These are phyloP conservation scores for Suillus occidentalis DNA, from an alignment of 768 basidiomycete genomes.

Conservation along the genomic window DNA sequence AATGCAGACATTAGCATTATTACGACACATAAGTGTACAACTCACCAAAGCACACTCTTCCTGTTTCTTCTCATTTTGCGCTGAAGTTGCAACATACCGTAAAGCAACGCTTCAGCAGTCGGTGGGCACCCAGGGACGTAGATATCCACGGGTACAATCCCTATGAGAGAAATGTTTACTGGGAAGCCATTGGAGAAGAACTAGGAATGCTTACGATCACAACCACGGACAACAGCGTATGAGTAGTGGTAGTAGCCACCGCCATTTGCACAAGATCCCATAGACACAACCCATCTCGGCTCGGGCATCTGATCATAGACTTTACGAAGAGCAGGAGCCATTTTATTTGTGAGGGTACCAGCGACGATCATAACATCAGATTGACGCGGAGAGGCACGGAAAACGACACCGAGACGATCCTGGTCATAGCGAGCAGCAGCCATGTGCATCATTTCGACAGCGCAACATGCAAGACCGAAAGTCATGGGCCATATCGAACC, in stretches of 20 bases:
- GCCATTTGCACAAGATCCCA: constrained; percentile 99
- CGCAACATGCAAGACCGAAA: constrained; percentile 97
- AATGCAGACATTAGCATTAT: not conserved
- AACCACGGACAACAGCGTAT: constrained; percentile 97
- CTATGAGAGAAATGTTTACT: constrained; percentile 35
- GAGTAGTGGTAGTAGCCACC: constrained; percentile 98
- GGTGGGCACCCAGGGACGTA: constrained; percentile 96
- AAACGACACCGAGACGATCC: constrained; percentile 94
- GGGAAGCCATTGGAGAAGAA: not conserved
- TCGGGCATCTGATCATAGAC: constrained; percentile 99
- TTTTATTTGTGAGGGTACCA: constrained; percentile 98
- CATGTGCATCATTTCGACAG: constrained; percentile 99
- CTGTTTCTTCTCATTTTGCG: constrained; percentile 92
- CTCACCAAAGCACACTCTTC: constrained; percentile 84
- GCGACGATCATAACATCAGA: constrained; percentile 99
- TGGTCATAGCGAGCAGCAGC: constrained; percentile 98
- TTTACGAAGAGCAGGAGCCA: constrained; percentile 97
- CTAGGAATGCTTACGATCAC: constrained; percentile 72
- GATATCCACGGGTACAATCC: constrained; percentile 97
- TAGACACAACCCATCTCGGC: constrained; percentile 99
- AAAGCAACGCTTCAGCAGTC: constrained; percentile 95
- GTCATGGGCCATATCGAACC: constrained; percentile 99
- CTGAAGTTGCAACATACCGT: constrained; percentile 95
- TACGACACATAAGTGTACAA: not conserved
- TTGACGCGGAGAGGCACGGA: constrained; percentile 98